These are phyloP conservation scores for Dentipellis sp. DNA, from an alignment of 768 basidiomycete species.

Conservation along the genomic window DNA sequence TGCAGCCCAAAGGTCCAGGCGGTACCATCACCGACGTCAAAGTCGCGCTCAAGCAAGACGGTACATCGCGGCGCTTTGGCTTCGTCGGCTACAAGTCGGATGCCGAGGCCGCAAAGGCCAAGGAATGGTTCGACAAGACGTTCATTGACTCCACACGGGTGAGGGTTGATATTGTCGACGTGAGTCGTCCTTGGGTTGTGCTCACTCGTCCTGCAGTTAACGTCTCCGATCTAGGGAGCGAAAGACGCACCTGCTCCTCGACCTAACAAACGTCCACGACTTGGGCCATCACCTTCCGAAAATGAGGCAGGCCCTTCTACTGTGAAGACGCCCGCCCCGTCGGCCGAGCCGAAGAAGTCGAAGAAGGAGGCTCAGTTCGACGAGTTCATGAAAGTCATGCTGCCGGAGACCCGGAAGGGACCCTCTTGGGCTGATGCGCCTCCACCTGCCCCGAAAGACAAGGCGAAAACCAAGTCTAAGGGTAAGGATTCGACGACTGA, in stretches of 20 bases:
- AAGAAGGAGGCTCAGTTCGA: conserved; percentile 34
- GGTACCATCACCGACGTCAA: conserved; percentile 82
- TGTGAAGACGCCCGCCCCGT: conserved; percentile 1
- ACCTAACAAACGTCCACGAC: conserved; percentile 60
- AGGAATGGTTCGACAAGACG: conserved; percentile 77
- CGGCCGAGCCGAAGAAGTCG: conserved; percentile 8
- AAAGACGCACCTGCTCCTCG: conserved; percentile 60
- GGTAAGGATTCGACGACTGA: conserved; percentile 2
- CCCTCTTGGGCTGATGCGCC: conserved; percentile 58
- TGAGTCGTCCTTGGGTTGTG: conserved; percentile 26
- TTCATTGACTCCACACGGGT: conserved; percentile 78
- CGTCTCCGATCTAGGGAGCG: conserved; percentile 35
- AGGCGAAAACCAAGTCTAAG: conserved; percentile 11
- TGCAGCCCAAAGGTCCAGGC: conserved; percentile 44
- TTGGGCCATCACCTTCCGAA: conserved; percentile 25
- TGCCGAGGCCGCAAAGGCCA: conserved; percentile 63
- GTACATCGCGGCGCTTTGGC: conserved; percentile 79
- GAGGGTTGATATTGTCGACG: conserved; percentile 68
- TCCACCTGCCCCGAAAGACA: conserved; percentile 1
- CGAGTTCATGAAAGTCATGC: conserved; percentile 72
- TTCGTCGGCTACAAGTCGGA: conserved; percentile 87
- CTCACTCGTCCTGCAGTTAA: not conserved
- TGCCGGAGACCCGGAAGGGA: conserved; percentile 45
- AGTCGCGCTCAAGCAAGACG: conserved; percentile 67
- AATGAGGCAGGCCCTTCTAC: conserved; percentile 13